A percentile compares a stretch with the other conserved stretches of the same genome.
These are phyloP conservation scores for Recurvomyces mirabilis DNA, from an alignment of 495 filamentous ascomycete species.

Conservation along the genomic window DNA sequence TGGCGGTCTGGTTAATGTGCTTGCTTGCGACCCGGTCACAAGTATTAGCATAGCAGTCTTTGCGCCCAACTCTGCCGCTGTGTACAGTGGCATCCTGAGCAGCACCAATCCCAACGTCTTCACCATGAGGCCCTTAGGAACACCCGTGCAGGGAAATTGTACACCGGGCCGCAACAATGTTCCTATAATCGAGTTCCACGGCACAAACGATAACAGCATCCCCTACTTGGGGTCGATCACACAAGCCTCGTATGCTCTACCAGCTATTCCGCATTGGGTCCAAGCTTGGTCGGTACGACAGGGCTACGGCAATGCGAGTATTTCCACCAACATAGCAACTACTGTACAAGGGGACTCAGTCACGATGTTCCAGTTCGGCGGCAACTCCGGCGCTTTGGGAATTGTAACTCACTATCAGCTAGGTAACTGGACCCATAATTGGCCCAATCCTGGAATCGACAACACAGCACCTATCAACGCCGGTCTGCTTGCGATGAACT, in stretches of 20 bases:
- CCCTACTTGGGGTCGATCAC: slow-evolving; percentile 5
- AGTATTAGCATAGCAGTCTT: slow-evolving; percentile 34
- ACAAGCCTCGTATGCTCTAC: neutral
- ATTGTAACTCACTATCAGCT: slow-evolving; percentile 15
- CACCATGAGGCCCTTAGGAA: slow-evolving; percentile 6
- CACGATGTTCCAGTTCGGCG: slow-evolving; percentile 5
- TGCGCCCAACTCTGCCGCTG: slow-evolving; percentile 36
- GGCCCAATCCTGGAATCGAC: slow-evolving; percentile 2
- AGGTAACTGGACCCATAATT: slow-evolving; percentile 7
- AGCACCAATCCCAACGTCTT: neutral
- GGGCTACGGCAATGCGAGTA: no score
- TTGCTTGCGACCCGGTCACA: slow-evolving; percentile 41
- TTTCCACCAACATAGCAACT: slow-evolving; percentile 4
- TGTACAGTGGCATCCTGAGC: slow-evolving; percentile 26
- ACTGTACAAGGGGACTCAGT: neutral
- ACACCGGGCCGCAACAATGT: slow-evolving; percentile 8
- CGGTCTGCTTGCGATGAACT: slow-evolving; percentile 10
- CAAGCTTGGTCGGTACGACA: slow-evolving; percentile 7
- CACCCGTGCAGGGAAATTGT: slow-evolving; percentile 1
- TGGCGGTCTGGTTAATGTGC: slow-evolving; percentile 40
- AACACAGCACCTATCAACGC: slow-evolving; percentile 4
- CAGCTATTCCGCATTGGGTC: slow-evolving; percentile 9
- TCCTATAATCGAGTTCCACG: slow-evolving; percentile 22
- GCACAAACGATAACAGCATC: slow-evolving; percentile 9
- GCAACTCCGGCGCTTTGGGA: slow-evolving; percentile 1